phyloP scores from a whole-genome alignment of 164 flowering plant species.

The grape (Vitis vinifera) region DNA sequence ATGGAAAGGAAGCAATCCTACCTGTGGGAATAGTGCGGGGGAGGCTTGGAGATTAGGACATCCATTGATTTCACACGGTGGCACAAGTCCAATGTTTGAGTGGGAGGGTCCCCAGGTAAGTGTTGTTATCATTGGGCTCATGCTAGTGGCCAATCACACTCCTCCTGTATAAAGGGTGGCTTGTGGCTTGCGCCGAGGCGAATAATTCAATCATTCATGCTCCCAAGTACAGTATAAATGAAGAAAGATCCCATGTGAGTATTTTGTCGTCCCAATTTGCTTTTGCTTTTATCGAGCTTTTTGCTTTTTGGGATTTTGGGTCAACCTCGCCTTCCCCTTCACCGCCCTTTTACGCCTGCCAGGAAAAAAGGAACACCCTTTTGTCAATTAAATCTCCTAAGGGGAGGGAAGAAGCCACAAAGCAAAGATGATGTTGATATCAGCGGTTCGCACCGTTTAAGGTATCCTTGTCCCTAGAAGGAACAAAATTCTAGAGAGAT shows the following conservation, averaged over 20 bases:
- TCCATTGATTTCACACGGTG: background rate
- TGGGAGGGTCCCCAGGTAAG: conserved; percentile 26
- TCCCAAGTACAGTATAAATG: conserved; percentile 17
- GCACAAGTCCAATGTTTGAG: conserved; percentile 13
- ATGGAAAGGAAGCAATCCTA: background rate
- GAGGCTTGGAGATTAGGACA: too few species aligned
- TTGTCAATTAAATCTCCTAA: conserved; percentile 1
- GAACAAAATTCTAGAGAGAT: background rate
- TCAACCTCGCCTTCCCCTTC: conserved; percentile 17
- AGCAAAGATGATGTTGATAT: background rate
- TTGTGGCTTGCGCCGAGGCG: too few species aligned
- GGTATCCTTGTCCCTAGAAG: background rate
- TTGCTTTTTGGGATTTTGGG: conserved; percentile 8
- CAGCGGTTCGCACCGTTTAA: conserved; percentile 2
- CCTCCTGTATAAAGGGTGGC: conserved; percentile 16
- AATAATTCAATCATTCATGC: conserved; percentile 24
- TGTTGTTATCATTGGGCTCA: conserved; percentile 24
- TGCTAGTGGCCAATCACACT: conserved; percentile 32
- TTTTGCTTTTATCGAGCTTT: conserved; percentile 17
- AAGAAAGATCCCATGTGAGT: conserved; percentile 18
- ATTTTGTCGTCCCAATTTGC: conserved; percentile 20
- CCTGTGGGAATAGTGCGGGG: conserved; percentile 2
- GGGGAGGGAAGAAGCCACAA: background rate
- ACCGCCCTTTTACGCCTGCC: conserved; percentile 15
- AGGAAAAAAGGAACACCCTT: conserved; percentile 7